Base-by-base conservation (phyloP, 1,284 basidiomycete genomes). In the Cystobasidiaceae sp. region DNA sequence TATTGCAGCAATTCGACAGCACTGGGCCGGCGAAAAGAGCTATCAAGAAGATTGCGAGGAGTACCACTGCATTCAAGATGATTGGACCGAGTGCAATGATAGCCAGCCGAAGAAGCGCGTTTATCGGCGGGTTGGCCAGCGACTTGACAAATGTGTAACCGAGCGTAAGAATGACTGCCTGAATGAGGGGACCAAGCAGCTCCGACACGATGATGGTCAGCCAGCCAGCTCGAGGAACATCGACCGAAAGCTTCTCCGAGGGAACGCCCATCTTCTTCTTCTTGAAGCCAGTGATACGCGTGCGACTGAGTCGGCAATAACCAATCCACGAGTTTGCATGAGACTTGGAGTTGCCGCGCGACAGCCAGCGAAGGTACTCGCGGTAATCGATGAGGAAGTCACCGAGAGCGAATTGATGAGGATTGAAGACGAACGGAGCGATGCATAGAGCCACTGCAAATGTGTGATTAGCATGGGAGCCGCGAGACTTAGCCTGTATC, bases 271-370 rank as follows among this genome's bases (percentile, higher is more conserved):
- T 83, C 72, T 86, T 85, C 83, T 97, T 94, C 81, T 90, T 90
- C 84, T 96, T 97, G 85, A 92, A 96, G 37, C 93, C 93, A 46
- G 93, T 97, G 75, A 97, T 93, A 83, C 91, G 88, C 9, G 93
- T 97, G 67, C 93, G 84, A 33, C 90, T 91, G 62, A 97, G 80
- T 66, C 93, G 88, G 77, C 93, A 97, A 79, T 96, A 97, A 0
- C 93, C 93, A 70, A 96, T 93, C 93, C 93, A 97, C 4, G 92
- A 94, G 78, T 94, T 97, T 74, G 85, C 89, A 78, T 96, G 93
- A 6, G 69, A 69, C 19, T 68, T 59, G 55, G 92, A 94, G 79
- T 97, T 97, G 66, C 93, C 93, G 69, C 93, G 85, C 56, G 87
- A 93, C 91, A 97, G 96, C 93, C 93, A 97, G 70, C 93, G 84